A percentile compares a stretch with the other conserved stretches of the same genome.
phyloP scores from a whole-genome alignment of 2,329 filamentous ascomycete species.

The Beauveria scarabaeidicola region DNA sequence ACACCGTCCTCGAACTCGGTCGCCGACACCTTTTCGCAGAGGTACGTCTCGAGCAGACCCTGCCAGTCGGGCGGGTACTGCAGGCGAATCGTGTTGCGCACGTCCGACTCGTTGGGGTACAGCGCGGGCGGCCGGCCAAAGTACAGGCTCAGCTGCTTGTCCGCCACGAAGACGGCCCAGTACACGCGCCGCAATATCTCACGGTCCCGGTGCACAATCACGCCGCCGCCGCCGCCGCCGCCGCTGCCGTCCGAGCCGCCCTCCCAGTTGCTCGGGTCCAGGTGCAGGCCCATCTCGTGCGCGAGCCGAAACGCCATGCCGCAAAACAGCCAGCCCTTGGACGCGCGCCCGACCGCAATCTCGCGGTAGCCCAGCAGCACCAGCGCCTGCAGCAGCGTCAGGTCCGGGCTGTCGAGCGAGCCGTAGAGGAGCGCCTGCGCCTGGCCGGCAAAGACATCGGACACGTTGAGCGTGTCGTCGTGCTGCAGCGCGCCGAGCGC shows the following conservation, averaged over 20 bases:
- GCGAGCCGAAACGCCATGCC: slow-evolving; percentile 44
- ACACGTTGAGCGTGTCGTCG: slow-evolving; percentile 30
- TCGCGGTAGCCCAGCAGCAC: slow-evolving; percentile 37
- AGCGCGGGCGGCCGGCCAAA: slow-evolving; percentile 42
- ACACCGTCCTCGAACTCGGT: slow-evolving; percentile 39
- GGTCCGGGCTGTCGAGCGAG: slow-evolving; percentile 36
- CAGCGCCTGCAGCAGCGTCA: slow-evolving; percentile 38
- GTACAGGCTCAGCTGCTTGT: slow-evolving; percentile 43
- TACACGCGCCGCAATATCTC: slow-evolving; percentile 41
- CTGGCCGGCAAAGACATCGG: slow-evolving; percentile 35
- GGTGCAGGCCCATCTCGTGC: slow-evolving; percentile 44
- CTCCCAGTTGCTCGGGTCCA: slow-evolving; percentile 43
- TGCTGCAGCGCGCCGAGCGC: slow-evolving; percentile 40
- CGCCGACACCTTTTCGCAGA: slow-evolving; percentile 34
- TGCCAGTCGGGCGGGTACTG: slow-evolving; percentile 42
- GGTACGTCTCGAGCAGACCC: slow-evolving; percentile 38
- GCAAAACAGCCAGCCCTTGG: slow-evolving; percentile 43
- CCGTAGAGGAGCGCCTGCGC: slow-evolving; percentile 36
- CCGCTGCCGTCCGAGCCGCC: slow-evolving; percentile 10
- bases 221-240: too few relatives aligned
- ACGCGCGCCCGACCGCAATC: slow-evolving; percentile 38
- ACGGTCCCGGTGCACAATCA: slow-evolving; percentile 27
- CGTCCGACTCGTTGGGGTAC: slow-evolving; percentile 40
- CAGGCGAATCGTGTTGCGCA: slow-evolving; percentile 38
- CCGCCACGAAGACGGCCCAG: slow-evolving; percentile 41